phyloP scores from a whole-genome alignment of 768 basidiomycete species.

The Podaxis sp. region DNA sequence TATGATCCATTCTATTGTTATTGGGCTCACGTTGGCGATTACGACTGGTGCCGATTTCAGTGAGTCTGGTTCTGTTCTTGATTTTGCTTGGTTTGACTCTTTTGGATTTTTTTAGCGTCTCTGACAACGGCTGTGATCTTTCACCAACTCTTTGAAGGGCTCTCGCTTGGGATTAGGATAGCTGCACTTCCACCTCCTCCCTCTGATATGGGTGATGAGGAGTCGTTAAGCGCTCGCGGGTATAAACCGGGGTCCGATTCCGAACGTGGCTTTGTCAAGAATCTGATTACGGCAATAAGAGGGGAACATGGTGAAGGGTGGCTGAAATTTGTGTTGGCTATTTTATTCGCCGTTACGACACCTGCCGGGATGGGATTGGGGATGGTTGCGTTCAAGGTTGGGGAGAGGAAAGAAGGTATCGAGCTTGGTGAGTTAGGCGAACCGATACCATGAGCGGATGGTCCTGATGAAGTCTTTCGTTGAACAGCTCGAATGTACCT shows the following conservation, averaged over 20 bases:
- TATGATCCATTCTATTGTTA: conserved; percentile 81
- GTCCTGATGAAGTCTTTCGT: conserved; percentile 2
- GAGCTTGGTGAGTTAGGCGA: conserved; percentile 20
- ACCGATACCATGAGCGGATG: conserved; percentile 12
- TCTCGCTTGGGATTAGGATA: conserved; percentile 81
- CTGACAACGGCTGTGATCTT: conserved; percentile 74
- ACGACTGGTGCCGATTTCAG: conserved; percentile 70
- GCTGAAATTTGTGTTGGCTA: conserved; percentile 53
- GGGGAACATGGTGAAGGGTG: conserved; percentile 22
- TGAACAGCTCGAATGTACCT: conserved; percentile 46
- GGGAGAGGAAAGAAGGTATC: conserved; percentile 23
- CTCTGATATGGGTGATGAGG: background rate
- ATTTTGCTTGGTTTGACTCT: background rate
- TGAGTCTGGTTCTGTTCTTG: conserved; percentile 31
- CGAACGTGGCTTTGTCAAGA: background rate
- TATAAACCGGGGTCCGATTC: background rate
- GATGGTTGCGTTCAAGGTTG: conserved; percentile 40
- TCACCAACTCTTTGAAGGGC: conserved; percentile 83
- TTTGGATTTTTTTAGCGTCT: conserved; percentile 43
- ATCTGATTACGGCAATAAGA: background rate
- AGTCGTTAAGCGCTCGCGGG: background rate
- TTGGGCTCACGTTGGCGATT: conserved; percentile 75
- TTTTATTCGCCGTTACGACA: conserved; percentile 72
- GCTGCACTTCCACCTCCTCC: conserved; percentile 53
- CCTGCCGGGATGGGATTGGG: conserved; percentile 68